Conservation (phyloP, 192 early-diverging fungal genomes). For the Umbelopsis sp. region DNA sequence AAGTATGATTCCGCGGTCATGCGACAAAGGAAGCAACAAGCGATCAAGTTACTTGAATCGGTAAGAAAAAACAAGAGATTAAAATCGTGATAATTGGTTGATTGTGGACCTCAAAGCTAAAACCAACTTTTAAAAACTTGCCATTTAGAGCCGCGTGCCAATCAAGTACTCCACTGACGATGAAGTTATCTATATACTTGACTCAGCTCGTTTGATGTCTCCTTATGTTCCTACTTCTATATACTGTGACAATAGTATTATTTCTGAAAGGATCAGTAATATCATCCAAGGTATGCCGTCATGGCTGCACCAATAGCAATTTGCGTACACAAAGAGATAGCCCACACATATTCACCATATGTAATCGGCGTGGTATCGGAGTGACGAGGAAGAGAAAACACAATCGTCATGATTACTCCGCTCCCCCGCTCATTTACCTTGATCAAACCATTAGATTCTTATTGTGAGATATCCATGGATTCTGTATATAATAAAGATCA, state of each 20-base stretch:
- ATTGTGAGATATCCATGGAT: no score
- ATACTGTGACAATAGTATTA: conserved; percentile 45
- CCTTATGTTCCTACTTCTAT: conserved; percentile 46
- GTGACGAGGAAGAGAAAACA: not conserved
- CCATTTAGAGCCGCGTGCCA: conserved; percentile 44
- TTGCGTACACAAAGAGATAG: not conserved
- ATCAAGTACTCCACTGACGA: conserved; percentile 35
- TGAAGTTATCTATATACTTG: conserved; percentile 42
- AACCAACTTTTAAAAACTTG: not conserved
- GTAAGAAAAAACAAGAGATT: not conserved
- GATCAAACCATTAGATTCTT: no score
- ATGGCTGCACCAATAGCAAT: not conserved
- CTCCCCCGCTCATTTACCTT: not conserved
- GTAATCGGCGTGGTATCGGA: not conserved
- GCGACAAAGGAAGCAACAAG: not conserved
- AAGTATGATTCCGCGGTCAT: conserved; percentile 8
- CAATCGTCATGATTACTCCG: not conserved
- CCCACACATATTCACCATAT: not conserved
- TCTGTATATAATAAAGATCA: no score
- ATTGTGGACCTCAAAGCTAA: not conserved
- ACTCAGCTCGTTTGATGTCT: conserved; percentile 41
- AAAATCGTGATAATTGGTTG: not conserved
- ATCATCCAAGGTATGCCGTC: conserved; percentile 34
- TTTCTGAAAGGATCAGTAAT: conserved; percentile 46
- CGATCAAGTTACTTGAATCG: conserved; percentile 8